Conservation (phyloP, 768 basidiomycete species). For the Sistotremastrum niveocremeum region DNA sequence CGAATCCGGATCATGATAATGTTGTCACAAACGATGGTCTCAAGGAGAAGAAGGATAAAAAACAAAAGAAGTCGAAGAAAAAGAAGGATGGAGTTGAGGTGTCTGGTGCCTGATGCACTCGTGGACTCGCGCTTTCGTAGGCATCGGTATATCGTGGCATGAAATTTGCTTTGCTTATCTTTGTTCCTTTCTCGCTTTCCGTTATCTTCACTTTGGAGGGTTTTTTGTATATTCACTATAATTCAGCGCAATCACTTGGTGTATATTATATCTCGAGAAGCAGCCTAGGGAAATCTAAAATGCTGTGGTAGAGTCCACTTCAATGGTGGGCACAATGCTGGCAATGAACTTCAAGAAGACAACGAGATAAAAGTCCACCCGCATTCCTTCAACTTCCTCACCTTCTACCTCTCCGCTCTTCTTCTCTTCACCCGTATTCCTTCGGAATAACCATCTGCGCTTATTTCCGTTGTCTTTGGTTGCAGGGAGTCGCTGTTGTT, state of each 20-base stretch:
- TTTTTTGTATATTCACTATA: too few relatives aligned
- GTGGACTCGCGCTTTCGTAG: too few relatives aligned
- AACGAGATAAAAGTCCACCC: constrained; percentile 96
- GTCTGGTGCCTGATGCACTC: too few relatives aligned
- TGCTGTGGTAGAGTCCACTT: constrained; percentile 82
- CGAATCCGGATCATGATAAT: constrained; percentile 9
- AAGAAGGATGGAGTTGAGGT: constrained; percentile 1
- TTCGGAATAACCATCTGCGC: constrained; percentile 79
- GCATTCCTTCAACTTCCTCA: constrained; percentile 76
- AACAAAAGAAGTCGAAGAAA: constrained; percentile 8
- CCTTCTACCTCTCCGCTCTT: constrained; percentile 6
- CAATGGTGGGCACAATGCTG: constrained; percentile 96
- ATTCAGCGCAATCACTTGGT: too few relatives aligned
- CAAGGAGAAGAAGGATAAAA: constrained; percentile 8
- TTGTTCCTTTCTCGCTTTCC: too few relatives aligned
- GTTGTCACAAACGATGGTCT: neutral
- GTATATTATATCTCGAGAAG: too few relatives aligned
- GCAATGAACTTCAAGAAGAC: constrained; percentile 99
- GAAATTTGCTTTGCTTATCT: too few relatives aligned
- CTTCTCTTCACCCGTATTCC: constrained; percentile 47
- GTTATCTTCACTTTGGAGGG: too few relatives aligned
- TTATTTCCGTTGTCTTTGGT: constrained; percentile 37
- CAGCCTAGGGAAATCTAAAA: constrained; percentile 8
- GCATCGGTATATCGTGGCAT: too few relatives aligned
- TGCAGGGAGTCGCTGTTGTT: constrained; percentile 57